Conservation (phyloP, 371 early-diverging fungal species). For the Mortierella sp. region DNA sequence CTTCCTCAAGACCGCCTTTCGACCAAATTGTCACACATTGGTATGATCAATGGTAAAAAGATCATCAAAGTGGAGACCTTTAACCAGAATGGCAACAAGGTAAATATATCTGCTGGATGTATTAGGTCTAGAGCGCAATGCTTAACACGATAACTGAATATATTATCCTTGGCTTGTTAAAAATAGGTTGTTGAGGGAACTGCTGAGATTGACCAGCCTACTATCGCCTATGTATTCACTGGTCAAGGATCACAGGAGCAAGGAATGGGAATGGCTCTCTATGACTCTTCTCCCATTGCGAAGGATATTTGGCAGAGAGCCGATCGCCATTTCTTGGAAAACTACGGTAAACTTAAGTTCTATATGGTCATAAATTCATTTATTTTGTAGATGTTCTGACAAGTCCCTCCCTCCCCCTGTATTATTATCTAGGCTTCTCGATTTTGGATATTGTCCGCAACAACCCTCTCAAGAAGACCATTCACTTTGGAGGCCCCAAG, state of each 20-base stretch:
- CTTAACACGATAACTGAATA: too few species aligned
- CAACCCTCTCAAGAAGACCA: slow-evolving; percentile 90
- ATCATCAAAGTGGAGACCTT: slow-evolving; percentile 93
- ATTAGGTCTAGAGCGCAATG: too few species aligned
- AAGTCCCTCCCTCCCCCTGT: neutral
- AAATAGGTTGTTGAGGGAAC: slow-evolving; percentile 84
- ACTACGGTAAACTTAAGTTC: slow-evolving; percentile 68
- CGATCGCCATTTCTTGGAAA: slow-evolving; percentile 87
- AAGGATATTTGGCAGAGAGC: slow-evolving; percentile 94
- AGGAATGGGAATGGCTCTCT: slow-evolving; percentile 98
- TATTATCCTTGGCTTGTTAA: neutral
- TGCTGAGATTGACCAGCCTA: slow-evolving; percentile 94
- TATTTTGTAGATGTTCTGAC: neutral
- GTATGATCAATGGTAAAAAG: slow-evolving; percentile 97
- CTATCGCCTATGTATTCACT: slow-evolving; percentile 94
- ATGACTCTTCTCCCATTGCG: slow-evolving; percentile 86
- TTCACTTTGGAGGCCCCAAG: slow-evolving; percentile 95
- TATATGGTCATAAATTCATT: neutral
- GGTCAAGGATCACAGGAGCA: slow-evolving; percentile 97
- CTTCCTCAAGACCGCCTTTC: slow-evolving; percentile 88
- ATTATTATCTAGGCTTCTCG: slow-evolving; percentile 71
- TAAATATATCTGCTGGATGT: slow-evolving; percentile 10
- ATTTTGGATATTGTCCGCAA: slow-evolving; percentile 94
- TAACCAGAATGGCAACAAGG: slow-evolving; percentile 87
- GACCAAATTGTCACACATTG: slow-evolving; percentile 93